Conservation (phyloP, 2,329 filamentous ascomycete genomes). For the Clarireedia sp. region DNA sequence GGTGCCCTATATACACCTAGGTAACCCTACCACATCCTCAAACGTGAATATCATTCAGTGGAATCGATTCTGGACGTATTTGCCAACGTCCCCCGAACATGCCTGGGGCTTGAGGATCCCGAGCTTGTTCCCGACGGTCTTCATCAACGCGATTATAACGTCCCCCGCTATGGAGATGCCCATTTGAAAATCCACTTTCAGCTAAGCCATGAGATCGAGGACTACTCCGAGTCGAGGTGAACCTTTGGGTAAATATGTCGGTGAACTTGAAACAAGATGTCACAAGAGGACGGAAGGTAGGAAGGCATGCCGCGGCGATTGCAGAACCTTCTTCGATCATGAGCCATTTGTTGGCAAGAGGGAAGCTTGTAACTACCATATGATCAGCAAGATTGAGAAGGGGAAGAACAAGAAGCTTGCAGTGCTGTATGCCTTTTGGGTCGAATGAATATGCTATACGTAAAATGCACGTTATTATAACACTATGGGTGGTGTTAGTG, state of each 20-base stretch:
- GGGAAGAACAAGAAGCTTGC: not conserved
- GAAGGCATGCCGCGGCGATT: constrained; percentile 5
- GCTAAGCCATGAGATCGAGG: not conserved
- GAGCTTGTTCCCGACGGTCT: not conserved
- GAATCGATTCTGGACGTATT: no score
- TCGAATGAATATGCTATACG: constrained; percentile 5
- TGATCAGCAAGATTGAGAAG: not conserved
- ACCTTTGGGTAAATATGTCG: not conserved
- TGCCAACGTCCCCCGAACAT: no score
- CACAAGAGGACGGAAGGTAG: constrained; percentile 3
- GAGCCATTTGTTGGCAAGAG: not conserved
- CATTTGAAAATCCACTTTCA: not conserved
- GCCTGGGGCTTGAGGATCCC: no score
- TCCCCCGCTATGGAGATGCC: not conserved
- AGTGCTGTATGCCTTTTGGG: not conserved
- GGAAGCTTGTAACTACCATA: not conserved
- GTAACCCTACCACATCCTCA: no score
- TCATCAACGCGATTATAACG: not conserved
- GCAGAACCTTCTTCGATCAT: constrained; percentile 7
- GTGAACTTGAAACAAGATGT: not conserved
- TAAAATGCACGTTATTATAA: constrained; percentile 5
- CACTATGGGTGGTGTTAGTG: not conserved
- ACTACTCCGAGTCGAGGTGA: not conserved
- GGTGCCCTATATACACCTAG: no score
- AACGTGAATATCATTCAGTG: no score